These are phyloP conservation scores for Ceratocystiopsis minuta DNA, from an alignment of 2,329 filamentous ascomycete genomes.

Conservation along the genomic window DNA sequence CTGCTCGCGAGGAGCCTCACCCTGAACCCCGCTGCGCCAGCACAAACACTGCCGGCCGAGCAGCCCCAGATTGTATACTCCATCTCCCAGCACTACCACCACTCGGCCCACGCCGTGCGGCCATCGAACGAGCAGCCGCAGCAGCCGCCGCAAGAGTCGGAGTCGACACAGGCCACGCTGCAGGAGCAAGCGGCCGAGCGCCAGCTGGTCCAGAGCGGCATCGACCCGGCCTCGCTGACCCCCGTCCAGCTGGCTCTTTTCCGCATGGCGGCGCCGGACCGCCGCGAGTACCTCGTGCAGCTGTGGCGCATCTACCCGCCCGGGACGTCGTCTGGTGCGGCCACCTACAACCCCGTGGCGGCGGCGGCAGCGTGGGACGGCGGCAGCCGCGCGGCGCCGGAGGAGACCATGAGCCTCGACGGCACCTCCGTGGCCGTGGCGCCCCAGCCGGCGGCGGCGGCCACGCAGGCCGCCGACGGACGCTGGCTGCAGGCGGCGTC, in stretches of 20 bases:
- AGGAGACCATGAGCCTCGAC: conserved; percentile 23
- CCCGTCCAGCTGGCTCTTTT: conserved; percentile 64
- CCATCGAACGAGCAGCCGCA: conserved; percentile 20
- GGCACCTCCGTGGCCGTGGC: conserved; percentile 22
- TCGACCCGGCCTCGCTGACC: conserved; percentile 52
- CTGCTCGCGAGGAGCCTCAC: conserved; percentile 65
- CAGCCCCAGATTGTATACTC: conserved; percentile 43
- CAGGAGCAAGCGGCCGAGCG: conserved; percentile 29
- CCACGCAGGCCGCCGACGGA: conserved; percentile 33
- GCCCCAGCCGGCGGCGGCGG: conserved; percentile 12
- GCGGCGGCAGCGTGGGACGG: conserved; percentile 20
- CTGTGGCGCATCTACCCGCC: conserved; percentile 73
- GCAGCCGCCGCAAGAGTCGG: conserved; percentile 26
- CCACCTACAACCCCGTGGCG: conserved; percentile 26
- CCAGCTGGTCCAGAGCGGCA: conserved; percentile 45
- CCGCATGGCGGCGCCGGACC: conserved; percentile 51
- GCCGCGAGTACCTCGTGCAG: conserved; percentile 59
- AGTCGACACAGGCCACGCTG: conserved; percentile 29
- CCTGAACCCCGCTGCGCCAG: conserved; percentile 27
- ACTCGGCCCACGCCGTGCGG: conserved; percentile 48
- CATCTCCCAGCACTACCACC: conserved; percentile 68
- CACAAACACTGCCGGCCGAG: conserved; percentile 4
- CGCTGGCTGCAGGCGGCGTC: conserved; percentile 25
- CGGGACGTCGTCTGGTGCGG: conserved; percentile 20
- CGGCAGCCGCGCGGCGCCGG: conserved; percentile 1